A percentile compares a stretch with the other conserved stretches of the same genome.
Evolutionary conservation across 1,284 basidiomycete genomes (phyloP).

Genomic region (Inonotus hispidus): DNA sequence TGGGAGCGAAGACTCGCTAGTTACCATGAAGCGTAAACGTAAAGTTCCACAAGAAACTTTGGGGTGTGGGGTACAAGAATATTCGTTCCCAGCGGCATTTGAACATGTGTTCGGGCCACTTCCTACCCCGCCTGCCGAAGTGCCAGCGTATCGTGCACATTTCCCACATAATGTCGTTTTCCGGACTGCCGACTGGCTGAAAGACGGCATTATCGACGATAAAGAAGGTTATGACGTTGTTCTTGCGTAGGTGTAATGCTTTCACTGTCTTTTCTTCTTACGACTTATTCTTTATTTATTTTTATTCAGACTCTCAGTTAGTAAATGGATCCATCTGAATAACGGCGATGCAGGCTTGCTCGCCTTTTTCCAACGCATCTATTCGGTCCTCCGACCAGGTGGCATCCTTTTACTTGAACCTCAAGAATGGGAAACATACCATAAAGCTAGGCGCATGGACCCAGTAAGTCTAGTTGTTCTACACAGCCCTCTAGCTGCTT

Average conservation of each 20-base stretch:
- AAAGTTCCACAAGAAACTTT: constrained; percentile 23
- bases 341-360: constrained; percentile 61
- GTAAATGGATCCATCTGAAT: constrained; percentile 85
- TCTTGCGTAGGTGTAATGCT: constrained; percentile 50
- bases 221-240: constrained; percentile 63
- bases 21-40: neutral
- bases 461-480: constrained; percentile 33
- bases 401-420: constrained; percentile 71
- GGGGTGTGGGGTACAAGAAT: constrained; percentile 7
- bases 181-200: constrained; percentile 63
- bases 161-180: constrained; percentile 79
- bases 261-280: neutral
- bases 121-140: constrained; percentile 47
- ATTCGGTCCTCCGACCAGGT: constrained; percentile 48
- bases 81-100: constrained; percentile 69
- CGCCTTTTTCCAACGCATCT: constrained; percentile 57
- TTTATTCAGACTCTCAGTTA: constrained; percentile 61
- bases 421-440: constrained; percentile 75
- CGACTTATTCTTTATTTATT: neutral
- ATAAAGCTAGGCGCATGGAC: constrained; percentile 65
- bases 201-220: constrained; percentile 51
- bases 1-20: neutral
- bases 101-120: constrained; percentile 69
- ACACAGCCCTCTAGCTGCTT: too few relatives aligned
- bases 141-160: neutral